Percentiles rank a stretch among this genome's conserved stretches.
phyloP scores from a whole-genome alignment of 2,329 filamentous ascomycete species.

The Curvularia sp. region DNA sequence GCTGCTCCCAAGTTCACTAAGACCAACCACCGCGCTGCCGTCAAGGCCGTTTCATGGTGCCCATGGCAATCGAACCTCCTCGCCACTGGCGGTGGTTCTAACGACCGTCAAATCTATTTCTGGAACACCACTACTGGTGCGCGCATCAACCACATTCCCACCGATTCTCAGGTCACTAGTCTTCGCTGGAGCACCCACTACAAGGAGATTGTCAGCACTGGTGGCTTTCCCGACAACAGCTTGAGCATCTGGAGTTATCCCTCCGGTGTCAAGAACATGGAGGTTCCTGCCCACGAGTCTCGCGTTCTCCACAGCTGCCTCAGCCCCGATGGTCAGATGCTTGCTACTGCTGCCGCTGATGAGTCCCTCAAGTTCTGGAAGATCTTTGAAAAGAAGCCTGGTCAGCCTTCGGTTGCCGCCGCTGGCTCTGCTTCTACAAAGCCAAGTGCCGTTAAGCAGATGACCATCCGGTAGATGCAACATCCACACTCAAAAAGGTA shows the following conservation, averaged over 20 bases:
- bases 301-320: slow-evolving; percentile 95
- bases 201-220: slow-evolving; percentile 97
- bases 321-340: slow-evolving; percentile 96
- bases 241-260: slow-evolving; percentile 99
- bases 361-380: slow-evolving; percentile 99
- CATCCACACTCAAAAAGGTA: not conserved
- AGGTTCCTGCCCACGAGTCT: slow-evolving; percentile 97
- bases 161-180: slow-evolving; percentile 94
- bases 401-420: slow-evolving; percentile 68
- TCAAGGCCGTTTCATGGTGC: slow-evolving; percentile 98
- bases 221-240: slow-evolving; percentile 98
- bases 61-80: slow-evolving; percentile 98
- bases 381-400: slow-evolving; percentile 98
- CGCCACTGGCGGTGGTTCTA: slow-evolving; percentile 92
- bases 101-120: slow-evolving; percentile 99
- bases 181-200: slow-evolving; percentile 96
- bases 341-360: slow-evolving; percentile 93
- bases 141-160: slow-evolving; percentile 98
- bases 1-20: slow-evolving; percentile 98
- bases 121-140: slow-evolving; percentile 99
- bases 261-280: slow-evolving; percentile 93
- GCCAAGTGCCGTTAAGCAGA: slow-evolving; percentile 86
- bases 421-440: slow-evolving; percentile 76
- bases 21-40: slow-evolving; percentile 98
- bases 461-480: slow-evolving; percentile 67